Base-by-base conservation (phyloP, 2,329 filamentous ascomycete species). In the Emmonsiellopsis sp. region DNA sequence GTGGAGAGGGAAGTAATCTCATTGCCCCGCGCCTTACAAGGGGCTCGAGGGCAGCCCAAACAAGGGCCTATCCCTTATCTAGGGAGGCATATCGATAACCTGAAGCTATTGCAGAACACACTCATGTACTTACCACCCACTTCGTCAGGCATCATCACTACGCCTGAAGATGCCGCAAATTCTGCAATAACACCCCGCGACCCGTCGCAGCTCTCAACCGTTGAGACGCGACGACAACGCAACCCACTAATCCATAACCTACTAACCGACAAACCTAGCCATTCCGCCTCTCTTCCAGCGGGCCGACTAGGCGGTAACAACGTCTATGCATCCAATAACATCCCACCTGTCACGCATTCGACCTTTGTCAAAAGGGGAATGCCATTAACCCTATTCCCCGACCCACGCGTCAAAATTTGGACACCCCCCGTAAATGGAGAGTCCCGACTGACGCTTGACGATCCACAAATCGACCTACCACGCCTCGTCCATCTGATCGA, bases 191-290 rank as follows among this genome's bases (percentile, higher is more conserved):
- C 62, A 37, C 57, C 65, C 1, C 58, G 64, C 39, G 57, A 62
- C 8, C 55, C 62, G 11, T 56, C 65, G 31, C 68, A 71, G 52
- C 58, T 67, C 7, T 71, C 74, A 5, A 75, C 77, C 49, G 75
- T 82, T 55, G 74, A 74, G 54, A 82, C 79, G 51, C 76, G 79
- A 67, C 73, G 78, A 68, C 79, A 82, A 54, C 81, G 81, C 63
- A 98, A 98, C 62, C 90, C 91, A 0, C 75, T 98, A 1, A 93
- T 98, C 45, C 90, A 98, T 70, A 97, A 96, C 62, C 81, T 98
- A 1, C 79, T 98, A 8, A 98, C 93, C 2, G 93, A 98, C 71
- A 94, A 95, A 63, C 92, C 93, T 0, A 81, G 91, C 11, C 86
- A 90, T 59, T 97, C 93, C 1, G 93, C 93, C 1, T 98, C 93